Evolutionary conservation across 179 eudicot genomes (phyloP), one percentile per base, ranked within the genome.

Genomic region (Silene noctiflora): DNA sequence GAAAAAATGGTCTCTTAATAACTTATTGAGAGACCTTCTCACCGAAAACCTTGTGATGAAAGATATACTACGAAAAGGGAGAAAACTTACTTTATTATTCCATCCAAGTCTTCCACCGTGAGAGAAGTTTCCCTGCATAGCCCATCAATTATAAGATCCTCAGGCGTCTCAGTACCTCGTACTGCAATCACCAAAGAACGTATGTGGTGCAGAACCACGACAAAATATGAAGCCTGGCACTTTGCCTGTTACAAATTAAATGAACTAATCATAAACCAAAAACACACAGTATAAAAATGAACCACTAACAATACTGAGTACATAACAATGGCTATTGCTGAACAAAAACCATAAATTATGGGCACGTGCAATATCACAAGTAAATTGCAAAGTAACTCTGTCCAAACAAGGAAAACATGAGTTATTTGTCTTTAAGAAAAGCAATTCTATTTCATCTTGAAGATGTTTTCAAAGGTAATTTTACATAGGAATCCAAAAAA

Each of bases 91-190:
- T 88, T 88, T 75, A 89, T 78, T 74, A 91, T 80, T 22, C 91
- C 91, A 83, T 89, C 91, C 70, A 89, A 73, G 68, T 91, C 96
- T 73, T 87, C 87, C 59, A 67, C 25, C 39, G 88, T 88, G 53
- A 91, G 88, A 65, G 77, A 62, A 79, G 87, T 88, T 83, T 91
- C 96, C 78, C 90, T 88, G 83, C 96, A 81, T 67, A 89, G 80
- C 67, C 91, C 96, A 80, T 91, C 94, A 24, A 93, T 91, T 77
- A 91, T 84, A 51, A 91, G 94, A 81, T 91, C 96, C 82, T 91
- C 96, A 53, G 92, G 94, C 51, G 91, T 91, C 85, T 91, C 96
- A 42, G 96, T 91, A 35, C 96, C 96, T 60, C 94, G 84, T 71
- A 91, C 88, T 53, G 92, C 84, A 80, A 91, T 86, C 75, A 91